Conservation (phyloP, 441 rosid genomes). For the Gossypium schwendimanii region DNA sequence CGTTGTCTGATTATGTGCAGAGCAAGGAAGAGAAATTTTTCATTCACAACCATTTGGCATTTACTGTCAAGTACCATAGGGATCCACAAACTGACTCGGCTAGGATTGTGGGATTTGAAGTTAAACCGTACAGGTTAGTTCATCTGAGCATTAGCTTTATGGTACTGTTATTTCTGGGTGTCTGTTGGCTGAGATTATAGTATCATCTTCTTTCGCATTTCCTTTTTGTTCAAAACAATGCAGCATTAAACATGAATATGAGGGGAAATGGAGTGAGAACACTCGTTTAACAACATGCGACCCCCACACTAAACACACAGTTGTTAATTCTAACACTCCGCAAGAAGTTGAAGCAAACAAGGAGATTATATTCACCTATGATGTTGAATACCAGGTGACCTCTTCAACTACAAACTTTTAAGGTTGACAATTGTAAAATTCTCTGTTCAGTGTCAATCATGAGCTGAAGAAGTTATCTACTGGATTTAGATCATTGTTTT, state of each 20-base stretch:
- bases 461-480: background rate
- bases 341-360: constrained; percentile 59
- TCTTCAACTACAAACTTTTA: constrained; percentile 8
- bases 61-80: constrained; percentile 58
- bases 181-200: background rate
- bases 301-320: constrained; percentile 52
- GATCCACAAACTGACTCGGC: constrained; percentile 47
- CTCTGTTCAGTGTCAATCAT: background rate
- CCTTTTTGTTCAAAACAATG: background rate
- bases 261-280: constrained; percentile 48
- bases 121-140: constrained; percentile 55
- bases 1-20: constrained; percentile 19
- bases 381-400: constrained; percentile 60
- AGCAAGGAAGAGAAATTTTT: constrained; percentile 63
- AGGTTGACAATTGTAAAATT: background rate
- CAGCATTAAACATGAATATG: constrained; percentile 65
- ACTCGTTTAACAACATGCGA: constrained; percentile 59
- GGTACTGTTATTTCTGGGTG: constrained; percentile 2
- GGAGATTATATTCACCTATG: constrained; percentile 68
- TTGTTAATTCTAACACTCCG: constrained; percentile 58
- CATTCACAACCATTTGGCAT: constrained; percentile 59
- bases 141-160: constrained; percentile 1
- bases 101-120: constrained; percentile 68
- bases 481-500: background rate
- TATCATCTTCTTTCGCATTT: background rate